Conservation (phyloP, 495 filamentous ascomycete species). For the Corynascus novoguineensis region DNA sequence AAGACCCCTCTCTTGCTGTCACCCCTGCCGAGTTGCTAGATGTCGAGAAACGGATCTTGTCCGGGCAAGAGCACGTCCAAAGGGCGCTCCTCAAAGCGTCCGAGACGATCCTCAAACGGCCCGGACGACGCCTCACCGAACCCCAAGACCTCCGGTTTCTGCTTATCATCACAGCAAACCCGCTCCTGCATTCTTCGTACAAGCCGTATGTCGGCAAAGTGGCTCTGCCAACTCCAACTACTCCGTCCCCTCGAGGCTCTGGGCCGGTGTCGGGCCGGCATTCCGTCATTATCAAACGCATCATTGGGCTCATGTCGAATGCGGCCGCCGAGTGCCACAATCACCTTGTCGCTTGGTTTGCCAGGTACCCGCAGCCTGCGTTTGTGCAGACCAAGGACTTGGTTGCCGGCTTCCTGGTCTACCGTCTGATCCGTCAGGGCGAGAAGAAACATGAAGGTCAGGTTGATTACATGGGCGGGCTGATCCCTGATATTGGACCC, state of each 20-base stretch:
- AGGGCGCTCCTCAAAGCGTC: constrained; percentile 71
- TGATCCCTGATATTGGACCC: constrained; percentile 66
- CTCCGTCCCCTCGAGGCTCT: constrained; percentile 13
- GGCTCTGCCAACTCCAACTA: constrained; percentile 13
- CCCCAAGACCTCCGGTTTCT: constrained; percentile 74
- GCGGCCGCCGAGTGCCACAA: constrained; percentile 71
- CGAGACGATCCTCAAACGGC: constrained; percentile 81
- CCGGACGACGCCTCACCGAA: constrained; percentile 61
- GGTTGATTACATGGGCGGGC: constrained; percentile 53
- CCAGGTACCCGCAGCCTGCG: constrained; percentile 60
- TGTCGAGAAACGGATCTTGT: constrained; percentile 56
- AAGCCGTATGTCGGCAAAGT: constrained; percentile 34
- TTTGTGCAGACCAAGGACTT: constrained; percentile 73
- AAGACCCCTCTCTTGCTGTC: constrained; percentile 19
- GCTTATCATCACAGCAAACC: constrained; percentile 80
- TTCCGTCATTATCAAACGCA: constrained; percentile 81
- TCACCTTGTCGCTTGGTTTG: constrained; percentile 80
- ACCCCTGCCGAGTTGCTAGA: constrained; percentile 36
- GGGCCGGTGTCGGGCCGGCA: constrained; percentile 50
- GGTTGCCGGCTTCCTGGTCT: constrained; percentile 73
- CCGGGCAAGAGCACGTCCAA: constrained; percentile 63
- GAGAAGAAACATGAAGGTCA: constrained; percentile 57
- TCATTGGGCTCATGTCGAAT: constrained; percentile 75
- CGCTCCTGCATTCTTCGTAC: constrained; percentile 54
- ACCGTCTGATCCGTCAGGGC: constrained; percentile 70